Evolutionary conservation across 176 grass and related monocot species (phyloP).

Genomic region (Aegilops speltoides): DNA sequence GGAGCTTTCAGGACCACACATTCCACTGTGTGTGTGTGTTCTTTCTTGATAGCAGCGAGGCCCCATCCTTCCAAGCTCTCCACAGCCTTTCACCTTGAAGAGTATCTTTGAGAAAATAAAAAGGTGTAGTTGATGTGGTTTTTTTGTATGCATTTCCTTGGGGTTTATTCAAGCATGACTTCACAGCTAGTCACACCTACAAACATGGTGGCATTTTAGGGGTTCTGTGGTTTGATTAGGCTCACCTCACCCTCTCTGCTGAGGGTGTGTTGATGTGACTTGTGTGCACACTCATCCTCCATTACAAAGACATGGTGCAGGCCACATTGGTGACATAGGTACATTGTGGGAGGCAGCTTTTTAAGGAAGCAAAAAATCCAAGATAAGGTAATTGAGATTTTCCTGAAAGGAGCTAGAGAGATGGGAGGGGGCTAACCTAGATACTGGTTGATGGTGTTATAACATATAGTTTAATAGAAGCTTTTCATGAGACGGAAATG

Average conservation of each 20-base stretch:
- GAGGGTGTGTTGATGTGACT: constrained; percentile 43
- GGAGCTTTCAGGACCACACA: constrained; percentile 58
- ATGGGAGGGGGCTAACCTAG: background rate
- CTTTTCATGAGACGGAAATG: constrained; percentile 7
- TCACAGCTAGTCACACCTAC: constrained; percentile 7
- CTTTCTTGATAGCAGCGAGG: background rate
- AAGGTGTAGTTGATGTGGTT: constrained; percentile 10
- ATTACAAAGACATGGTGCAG: constrained; percentile 49
- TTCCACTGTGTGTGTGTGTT: background rate
- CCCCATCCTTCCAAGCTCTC: constrained; percentile 17
- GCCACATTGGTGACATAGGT: constrained; percentile 59
- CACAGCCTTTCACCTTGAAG: constrained; percentile 15
- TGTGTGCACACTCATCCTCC: constrained; percentile 44
- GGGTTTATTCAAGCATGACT: constrained; percentile 46
- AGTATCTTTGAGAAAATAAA: constrained; percentile 24
- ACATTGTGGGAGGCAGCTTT: constrained; percentile 24
- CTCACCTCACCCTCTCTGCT: constrained; percentile 30
- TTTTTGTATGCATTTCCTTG: constrained; percentile 23
- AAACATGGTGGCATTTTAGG: background rate
- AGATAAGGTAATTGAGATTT: constrained; percentile 38
- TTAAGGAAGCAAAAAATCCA: constrained; percentile 52
- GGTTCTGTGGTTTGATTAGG: constrained; percentile 37
- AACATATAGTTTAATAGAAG: background rate
- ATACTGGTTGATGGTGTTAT: constrained; percentile 7
- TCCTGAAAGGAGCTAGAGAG: background rate